These are phyloP conservation scores for Acidiella bohemica DNA, from an alignment of 495 filamentous ascomycete species.

Conservation along the genomic window DNA sequence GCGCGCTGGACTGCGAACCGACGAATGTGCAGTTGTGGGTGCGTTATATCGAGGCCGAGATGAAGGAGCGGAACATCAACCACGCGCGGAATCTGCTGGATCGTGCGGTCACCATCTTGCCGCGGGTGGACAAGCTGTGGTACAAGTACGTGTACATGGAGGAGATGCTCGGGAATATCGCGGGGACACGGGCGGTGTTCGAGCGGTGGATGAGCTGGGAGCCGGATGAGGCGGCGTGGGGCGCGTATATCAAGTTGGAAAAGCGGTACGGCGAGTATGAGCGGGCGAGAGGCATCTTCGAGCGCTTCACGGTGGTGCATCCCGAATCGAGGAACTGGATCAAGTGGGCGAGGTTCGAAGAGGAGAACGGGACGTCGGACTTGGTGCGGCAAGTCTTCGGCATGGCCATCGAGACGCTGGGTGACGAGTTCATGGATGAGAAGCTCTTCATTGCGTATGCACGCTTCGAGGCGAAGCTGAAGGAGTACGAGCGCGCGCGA, in stretches of 20 bases:
- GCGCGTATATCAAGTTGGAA: constrained; percentile 90
- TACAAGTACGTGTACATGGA: constrained; percentile 99
- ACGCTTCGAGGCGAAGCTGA: constrained; percentile 80
- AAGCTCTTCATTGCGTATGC: constrained; percentile 87
- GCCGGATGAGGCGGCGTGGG: constrained; percentile 90
- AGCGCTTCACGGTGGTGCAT: constrained; percentile 84
- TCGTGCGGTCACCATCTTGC: constrained; percentile 83
- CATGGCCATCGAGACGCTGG: constrained; percentile 73
- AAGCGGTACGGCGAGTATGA: constrained; percentile 87
- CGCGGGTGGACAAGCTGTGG: constrained; percentile 89
- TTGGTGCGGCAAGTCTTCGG: constrained; percentile 88
- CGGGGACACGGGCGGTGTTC: constrained; percentile 87
- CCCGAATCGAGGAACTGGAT: constrained; percentile 96
- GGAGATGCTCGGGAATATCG: constrained; percentile 86
- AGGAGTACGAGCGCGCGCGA: constrained; percentile 88
- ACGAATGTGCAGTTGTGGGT: constrained; percentile 74
- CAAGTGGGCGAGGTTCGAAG: constrained; percentile 96
- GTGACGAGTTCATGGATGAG: constrained; percentile 95
- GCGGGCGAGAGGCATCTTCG: constrained; percentile 70
- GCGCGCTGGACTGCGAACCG: constrained; percentile 81
- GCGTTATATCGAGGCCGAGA: constrained; percentile 89
- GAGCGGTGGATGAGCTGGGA: constrained; percentile 99
- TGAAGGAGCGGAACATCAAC: constrained; percentile 94
- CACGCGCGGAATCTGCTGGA: constrained; percentile 91
- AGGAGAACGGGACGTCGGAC: constrained; percentile 83